A percentile compares a stretch with the other conserved stretches of the same genome.
These are phyloP conservation scores for Staphylotrichum longicolle DNA, from an alignment of 495 filamentous ascomycete species.

Conservation along the genomic window DNA sequence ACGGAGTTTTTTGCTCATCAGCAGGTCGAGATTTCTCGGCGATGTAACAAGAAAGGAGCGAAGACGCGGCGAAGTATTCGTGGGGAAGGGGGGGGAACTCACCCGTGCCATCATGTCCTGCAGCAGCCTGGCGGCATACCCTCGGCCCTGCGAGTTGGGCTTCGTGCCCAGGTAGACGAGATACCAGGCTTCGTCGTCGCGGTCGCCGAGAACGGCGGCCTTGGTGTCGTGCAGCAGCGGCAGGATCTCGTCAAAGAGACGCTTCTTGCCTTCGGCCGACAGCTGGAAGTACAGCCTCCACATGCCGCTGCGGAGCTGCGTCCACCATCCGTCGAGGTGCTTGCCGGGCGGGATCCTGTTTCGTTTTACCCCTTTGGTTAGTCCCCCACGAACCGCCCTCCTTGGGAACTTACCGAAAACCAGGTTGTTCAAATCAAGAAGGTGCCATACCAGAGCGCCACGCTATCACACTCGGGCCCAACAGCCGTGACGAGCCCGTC, in stretches of 20 bases:
- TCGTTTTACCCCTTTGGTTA: no score
- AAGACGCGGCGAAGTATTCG: not conserved
- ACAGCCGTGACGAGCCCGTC: slow-evolving; percentile 68
- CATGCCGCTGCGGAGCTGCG: slow-evolving; percentile 67
- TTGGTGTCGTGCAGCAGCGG: slow-evolving; percentile 74
- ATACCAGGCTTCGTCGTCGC: slow-evolving; percentile 66
- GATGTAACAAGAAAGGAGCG: no score
- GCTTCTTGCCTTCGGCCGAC: slow-evolving; percentile 62
- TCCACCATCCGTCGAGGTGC: slow-evolving; percentile 68
- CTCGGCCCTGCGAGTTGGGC: slow-evolving; percentile 60
- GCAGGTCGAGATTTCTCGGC: not conserved
- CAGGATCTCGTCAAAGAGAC: slow-evolving; percentile 74
- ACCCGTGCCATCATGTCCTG: slow-evolving; percentile 62
- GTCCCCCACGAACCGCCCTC: no score
- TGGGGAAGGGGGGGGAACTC: slow-evolving; percentile 22
- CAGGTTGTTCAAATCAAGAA: slow-evolving; percentile 8
- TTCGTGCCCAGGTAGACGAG: slow-evolving; percentile 77
- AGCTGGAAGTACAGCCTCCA: slow-evolving; percentile 71
- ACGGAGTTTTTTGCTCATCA: not conserved
- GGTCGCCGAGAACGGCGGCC: slow-evolving; percentile 58
- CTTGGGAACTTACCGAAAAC: not conserved
- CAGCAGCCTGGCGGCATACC: slow-evolving; percentile 66
- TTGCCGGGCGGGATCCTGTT: slow-evolving; percentile 72
- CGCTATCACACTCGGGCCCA: slow-evolving; percentile 69
- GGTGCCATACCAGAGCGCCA: slow-evolving; percentile 70